A percentile compares a stretch with the other conserved stretches of the same genome.
These are phyloP conservation scores for Karstenula rhodostoma DNA, from an alignment of 2,329 filamentous ascomycete species.

Conservation along the genomic window DNA sequence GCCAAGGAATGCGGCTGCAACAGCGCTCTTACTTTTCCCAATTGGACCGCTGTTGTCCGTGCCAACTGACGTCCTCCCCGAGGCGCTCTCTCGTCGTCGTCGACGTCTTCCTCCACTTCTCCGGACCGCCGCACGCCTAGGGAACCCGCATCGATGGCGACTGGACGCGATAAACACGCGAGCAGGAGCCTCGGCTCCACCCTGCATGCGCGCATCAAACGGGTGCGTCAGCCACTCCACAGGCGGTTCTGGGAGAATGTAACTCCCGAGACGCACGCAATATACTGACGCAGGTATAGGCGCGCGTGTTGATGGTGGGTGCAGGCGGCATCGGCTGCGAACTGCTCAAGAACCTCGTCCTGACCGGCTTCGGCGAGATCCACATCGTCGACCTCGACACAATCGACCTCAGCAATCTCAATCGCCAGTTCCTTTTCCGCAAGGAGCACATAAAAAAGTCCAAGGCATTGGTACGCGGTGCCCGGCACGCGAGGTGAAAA, in stretches of 20 bases:
- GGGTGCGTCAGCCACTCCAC: slow-evolving; percentile 60
- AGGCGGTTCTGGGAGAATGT: slow-evolving; percentile 2
- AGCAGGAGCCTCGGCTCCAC: slow-evolving; percentile 68
- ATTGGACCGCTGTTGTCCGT: slow-evolving; percentile 9
- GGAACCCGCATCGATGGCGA: slow-evolving; percentile 33
- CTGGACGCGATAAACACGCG: slow-evolving; percentile 59
- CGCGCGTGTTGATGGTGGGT: slow-evolving; percentile 90
- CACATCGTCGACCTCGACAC: slow-evolving; percentile 97
- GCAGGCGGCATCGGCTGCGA: slow-evolving; percentile 98
- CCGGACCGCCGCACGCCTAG: slow-evolving; percentile 26
- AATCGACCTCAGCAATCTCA: slow-evolving; percentile 96
- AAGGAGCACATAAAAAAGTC: slow-evolving; percentile 98
- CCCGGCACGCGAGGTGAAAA: background rate
- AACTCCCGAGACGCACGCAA: slow-evolving; percentile 3
- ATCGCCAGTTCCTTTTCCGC: slow-evolving; percentile 95
- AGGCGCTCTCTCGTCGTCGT: slow-evolving; percentile 12
- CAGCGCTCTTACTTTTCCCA: slow-evolving; percentile 11
- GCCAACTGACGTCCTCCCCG: slow-evolving; percentile 16
- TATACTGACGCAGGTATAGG: slow-evolving; percentile 60
- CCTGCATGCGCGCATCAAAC: slow-evolving; percentile 71
- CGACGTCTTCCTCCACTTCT: slow-evolving; percentile 13
- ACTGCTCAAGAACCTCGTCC: slow-evolving; percentile 92
- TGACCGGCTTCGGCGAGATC: slow-evolving; percentile 90
- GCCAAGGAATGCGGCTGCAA: slow-evolving; percentile 39
- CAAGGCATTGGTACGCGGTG: slow-evolving; percentile 79